Percentiles rank a stretch among this genome's conserved stretches.
Evolutionary conservation across 108 stramenopile genomes (phyloP).

Genomic region (Nitzschia sp.): DNA sequence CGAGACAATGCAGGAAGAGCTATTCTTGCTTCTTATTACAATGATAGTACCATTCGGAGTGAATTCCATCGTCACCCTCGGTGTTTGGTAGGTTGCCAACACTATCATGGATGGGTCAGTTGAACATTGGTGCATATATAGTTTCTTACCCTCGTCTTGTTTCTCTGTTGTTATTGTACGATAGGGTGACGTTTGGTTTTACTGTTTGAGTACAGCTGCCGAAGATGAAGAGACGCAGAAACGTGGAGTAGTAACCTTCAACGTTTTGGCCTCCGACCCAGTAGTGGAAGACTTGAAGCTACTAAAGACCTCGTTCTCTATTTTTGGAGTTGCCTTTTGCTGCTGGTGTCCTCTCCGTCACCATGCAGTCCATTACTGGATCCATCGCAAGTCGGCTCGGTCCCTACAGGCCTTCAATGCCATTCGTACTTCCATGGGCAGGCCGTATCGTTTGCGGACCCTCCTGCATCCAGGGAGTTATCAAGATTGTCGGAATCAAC

Average conservation of each 20-base stretch:
- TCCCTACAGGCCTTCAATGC: not conserved
- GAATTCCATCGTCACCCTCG: not conserved
- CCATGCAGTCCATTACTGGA: not conserved
- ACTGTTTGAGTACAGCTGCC: constrained; percentile 1
- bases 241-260: not conserved
- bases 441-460: not conserved
- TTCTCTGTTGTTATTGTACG: not conserved
- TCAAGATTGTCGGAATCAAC: not conserved
- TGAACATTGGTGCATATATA: not conserved
- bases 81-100: not conserved
- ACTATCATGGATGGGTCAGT: too few species aligned
- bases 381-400: not conserved
- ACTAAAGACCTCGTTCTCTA: not conserved
- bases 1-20: constrained; percentile 17
- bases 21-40: constrained; percentile 3
- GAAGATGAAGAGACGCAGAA: not conserved
- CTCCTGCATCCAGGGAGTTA: not conserved
- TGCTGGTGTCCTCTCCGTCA: not conserved
- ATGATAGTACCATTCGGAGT: not conserved
- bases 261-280: not conserved
- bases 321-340: not conserved
- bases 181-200: not conserved
- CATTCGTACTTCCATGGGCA: not conserved
- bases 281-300: not conserved
- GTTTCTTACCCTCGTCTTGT: not conserved